phyloP scores from a whole-genome alignment of 1,284 basidiomycete genomes.

The Sanghuangporus baumii region DNA sequence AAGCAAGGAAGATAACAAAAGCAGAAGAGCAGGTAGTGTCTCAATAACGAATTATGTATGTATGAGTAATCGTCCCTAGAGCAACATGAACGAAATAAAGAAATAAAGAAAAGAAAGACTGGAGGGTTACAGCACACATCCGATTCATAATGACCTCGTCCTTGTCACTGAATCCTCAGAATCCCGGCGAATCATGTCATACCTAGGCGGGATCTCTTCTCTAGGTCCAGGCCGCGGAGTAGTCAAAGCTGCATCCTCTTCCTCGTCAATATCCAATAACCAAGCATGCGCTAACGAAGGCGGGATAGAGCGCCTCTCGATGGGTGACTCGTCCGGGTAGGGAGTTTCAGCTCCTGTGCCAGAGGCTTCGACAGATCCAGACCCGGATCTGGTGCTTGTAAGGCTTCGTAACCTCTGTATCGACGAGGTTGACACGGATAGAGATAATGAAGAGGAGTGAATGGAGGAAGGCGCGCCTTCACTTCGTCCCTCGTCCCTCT shows the following conservation, averaged over 20 bases:
- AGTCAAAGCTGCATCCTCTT: not conserved
- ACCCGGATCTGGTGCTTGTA: not conserved
- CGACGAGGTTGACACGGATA: conserved; percentile 9
- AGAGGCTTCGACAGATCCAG: not conserved
- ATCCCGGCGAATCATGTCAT: conserved; percentile 13
- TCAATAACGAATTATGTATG: not conserved
- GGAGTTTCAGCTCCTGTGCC: not conserved
- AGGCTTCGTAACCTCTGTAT: conserved; percentile 1
- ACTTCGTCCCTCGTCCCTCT: not conserved
- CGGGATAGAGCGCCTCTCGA: conserved; percentile 3
- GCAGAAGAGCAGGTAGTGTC: not conserved
- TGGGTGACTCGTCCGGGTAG: not conserved
- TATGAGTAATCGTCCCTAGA: not conserved
- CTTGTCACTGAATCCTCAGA: not conserved
- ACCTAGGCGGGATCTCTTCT: conserved; percentile 13
- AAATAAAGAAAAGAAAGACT: too few relatives aligned
- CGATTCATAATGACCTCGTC: not conserved
- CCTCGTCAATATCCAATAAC: conserved; percentile 2
- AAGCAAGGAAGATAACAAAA: not conserved
- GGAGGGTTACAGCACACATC: not conserved
- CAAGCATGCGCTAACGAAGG: not conserved
- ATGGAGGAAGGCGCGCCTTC: not conserved
- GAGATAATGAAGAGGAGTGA: not conserved
- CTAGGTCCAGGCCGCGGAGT: not conserved
- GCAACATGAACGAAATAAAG: not conserved